These are phyloP conservation scores for Pestalotiopsis sp. DNA, from an alignment of 2,329 filamentous ascomycete genomes.

Conservation along the genomic window DNA sequence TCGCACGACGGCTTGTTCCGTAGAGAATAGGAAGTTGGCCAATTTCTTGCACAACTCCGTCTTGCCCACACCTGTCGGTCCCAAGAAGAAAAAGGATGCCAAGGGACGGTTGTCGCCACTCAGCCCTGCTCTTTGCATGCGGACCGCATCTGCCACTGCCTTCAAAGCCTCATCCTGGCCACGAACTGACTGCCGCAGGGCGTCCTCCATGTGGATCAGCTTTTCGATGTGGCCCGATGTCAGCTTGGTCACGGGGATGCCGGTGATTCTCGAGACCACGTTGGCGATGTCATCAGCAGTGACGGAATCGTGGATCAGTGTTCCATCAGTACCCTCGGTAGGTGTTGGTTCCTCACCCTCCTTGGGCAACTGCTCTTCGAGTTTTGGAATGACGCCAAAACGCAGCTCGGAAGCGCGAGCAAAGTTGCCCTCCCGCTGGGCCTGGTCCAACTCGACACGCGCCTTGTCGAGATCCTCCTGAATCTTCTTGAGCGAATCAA, in stretches of 20 bases:
- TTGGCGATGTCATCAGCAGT: slow-evolving; percentile 91
- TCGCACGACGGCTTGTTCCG: slow-evolving; percentile 84
- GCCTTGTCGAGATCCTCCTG: slow-evolving; percentile 90
- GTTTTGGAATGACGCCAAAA: slow-evolving; percentile 81
- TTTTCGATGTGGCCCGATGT: slow-evolving; percentile 95
- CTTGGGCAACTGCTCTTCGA: slow-evolving; percentile 79
- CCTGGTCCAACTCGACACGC: slow-evolving; percentile 81
- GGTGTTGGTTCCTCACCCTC: slow-evolving; percentile 56
- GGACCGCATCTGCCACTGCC: slow-evolving; percentile 88
- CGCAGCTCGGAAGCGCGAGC: slow-evolving; percentile 86
- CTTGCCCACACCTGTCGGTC: slow-evolving; percentile 95
- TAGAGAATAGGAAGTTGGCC: slow-evolving; percentile 90
- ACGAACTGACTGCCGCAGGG: slow-evolving; percentile 78
- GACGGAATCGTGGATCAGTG: slow-evolving; percentile 90
- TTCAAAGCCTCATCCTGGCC: slow-evolving; percentile 94
- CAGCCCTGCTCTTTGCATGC: slow-evolving; percentile 89
- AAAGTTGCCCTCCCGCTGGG: slow-evolving; percentile 87
- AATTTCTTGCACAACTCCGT: slow-evolving; percentile 97
- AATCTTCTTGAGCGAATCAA: slow-evolving; percentile 82
- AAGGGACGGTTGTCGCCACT: slow-evolving; percentile 90
- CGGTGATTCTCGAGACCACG: slow-evolving; percentile 88
- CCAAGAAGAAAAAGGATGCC: slow-evolving; percentile 96
- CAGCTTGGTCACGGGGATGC: slow-evolving; percentile 89
- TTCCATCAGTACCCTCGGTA: slow-evolving; percentile 43
- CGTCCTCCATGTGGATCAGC: slow-evolving; percentile 93